phyloP scores from a whole-genome alignment of 768 basidiomycete species.

The Kwoniella newhampshirensis region DNA sequence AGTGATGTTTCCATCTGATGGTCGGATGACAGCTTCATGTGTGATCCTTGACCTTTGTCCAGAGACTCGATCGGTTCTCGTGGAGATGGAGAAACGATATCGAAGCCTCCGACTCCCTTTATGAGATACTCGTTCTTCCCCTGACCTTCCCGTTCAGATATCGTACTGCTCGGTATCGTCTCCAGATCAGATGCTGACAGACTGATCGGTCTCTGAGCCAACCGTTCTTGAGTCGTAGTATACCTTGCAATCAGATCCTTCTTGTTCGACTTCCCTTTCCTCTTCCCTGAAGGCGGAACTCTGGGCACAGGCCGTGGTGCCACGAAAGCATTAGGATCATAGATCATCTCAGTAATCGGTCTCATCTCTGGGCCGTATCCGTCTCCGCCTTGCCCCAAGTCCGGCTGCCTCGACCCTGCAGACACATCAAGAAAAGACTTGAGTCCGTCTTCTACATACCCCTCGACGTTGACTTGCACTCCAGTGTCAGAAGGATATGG shows the following conservation, averaged over 20 bases:
- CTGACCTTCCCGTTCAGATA: no score
- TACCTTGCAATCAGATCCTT: constrained; percentile 6
- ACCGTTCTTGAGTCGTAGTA: constrained; percentile 20
- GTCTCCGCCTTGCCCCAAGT: background rate
- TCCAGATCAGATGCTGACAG: background rate
- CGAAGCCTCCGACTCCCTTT: no score
- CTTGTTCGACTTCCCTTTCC: no score
- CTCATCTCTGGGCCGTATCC: constrained; percentile 1
- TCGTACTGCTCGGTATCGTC: background rate
- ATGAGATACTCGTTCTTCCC: no score
- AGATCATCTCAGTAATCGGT: constrained; percentile 20
- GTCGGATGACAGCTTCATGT: no score
- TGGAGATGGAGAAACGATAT: no score
- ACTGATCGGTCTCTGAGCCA: constrained; percentile 3
- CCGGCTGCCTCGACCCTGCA: background rate
- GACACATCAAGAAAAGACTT: constrained; percentile 15
- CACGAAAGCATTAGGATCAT: constrained; percentile 23
- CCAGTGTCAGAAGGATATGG: constrained; percentile 9
- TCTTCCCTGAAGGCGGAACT: background rate
- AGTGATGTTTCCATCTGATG: no score
- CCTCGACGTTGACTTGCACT: background rate
- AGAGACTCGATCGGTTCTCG: no score
- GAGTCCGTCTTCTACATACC: background rate
- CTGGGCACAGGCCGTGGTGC: constrained; percentile 28
- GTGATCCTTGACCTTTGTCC: no score